Base-by-base conservation (phyloP, 2,329 filamentous ascomycete species). In the Fusarium acutatum region DNA sequence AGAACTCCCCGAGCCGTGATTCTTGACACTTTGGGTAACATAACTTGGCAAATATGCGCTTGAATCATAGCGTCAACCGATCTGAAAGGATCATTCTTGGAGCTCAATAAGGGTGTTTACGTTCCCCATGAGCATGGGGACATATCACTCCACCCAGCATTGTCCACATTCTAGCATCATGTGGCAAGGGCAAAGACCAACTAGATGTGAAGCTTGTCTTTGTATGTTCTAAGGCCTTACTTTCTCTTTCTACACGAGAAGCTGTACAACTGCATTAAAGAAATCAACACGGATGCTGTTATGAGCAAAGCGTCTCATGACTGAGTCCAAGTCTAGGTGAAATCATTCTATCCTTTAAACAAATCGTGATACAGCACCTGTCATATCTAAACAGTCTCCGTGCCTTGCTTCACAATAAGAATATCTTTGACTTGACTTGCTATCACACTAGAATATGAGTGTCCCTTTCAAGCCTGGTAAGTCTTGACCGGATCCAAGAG, bases 1-100 rank as follows among this genome's bases (percentile, higher is more conserved):
- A 59, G 65, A 38, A 69, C 38, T 59, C 20, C 13, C 67, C 66
- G 66, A 43, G 24, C 46, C 52, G 32, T 60, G 24, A 67, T 68
- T 54, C 30, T 22, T 43, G 37, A 53, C 38, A 17, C 22, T 64
- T 35, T 53, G 37, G 30, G 40, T 35, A 17, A 32, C 26, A 53
- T 14, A 35, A 41, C 40, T 46, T 28, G 40, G 35, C 22, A 64
- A 43, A 38, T 34, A 26, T 49, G n/a, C 11, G 18, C 37, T 54
- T 52, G 18, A 24, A 43, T 44, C 20, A 52, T 32, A 30, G 28
- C 40, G 34, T 24, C 28, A 40, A 37, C 30, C n/a, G 30, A 40
- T 35, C 4, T 24, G 22, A 32, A 57, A n/a, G 49, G 12, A 17
- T 44, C 34, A 17, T 35, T 35, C n/a, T 12, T 32, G 28, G 32